Conservation (phyloP, 2,329 filamentous ascomycete species). For the Trichoderma lentiforme region DNA sequence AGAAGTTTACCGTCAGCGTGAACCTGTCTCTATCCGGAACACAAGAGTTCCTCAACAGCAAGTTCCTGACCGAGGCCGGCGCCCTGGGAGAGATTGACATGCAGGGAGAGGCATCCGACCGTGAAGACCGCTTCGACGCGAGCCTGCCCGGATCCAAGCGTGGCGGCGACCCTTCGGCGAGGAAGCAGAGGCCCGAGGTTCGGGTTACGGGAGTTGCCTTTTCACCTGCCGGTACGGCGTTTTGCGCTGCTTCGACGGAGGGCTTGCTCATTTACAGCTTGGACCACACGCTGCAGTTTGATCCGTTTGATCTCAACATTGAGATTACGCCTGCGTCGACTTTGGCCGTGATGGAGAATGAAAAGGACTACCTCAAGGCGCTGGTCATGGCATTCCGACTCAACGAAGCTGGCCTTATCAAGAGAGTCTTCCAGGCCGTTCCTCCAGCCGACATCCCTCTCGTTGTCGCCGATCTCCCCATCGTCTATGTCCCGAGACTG, state of each 20-base stretch:
- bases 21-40: constrained; percentile 96
- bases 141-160: constrained; percentile 82
- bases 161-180: constrained; percentile 73
- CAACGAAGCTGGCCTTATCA: constrained; percentile 78
- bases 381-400: constrained; percentile 96
- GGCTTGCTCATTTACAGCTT: constrained; percentile 91
- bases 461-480: constrained; percentile 74
- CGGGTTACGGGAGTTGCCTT: constrained; percentile 83
- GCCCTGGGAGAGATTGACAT: constrained; percentile 82
- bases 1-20: constrained; percentile 92
- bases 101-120: constrained; percentile 81
- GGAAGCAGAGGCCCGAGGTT: constrained; percentile 76
- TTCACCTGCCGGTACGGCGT: constrained; percentile 81
- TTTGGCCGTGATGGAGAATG: constrained; percentile 61
- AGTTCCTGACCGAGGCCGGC: constrained; percentile 84
- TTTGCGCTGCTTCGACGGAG: constrained; percentile 93
- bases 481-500: constrained; percentile 80
- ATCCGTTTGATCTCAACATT: constrained; percentile 94
- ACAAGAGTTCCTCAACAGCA: constrained; percentile 95
- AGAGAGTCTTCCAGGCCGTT: constrained; percentile 79
- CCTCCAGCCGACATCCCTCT: constrained; percentile 72
- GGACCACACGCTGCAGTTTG: constrained; percentile 79
- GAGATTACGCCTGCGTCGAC: constrained; percentile 87
- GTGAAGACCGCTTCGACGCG: constrained; percentile 77
- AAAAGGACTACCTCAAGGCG: constrained; percentile 83